Evolutionary conservation across 2,329 filamentous ascomycete species (phyloP).

Genomic region (Cladosporium cucumerinum): DNA sequence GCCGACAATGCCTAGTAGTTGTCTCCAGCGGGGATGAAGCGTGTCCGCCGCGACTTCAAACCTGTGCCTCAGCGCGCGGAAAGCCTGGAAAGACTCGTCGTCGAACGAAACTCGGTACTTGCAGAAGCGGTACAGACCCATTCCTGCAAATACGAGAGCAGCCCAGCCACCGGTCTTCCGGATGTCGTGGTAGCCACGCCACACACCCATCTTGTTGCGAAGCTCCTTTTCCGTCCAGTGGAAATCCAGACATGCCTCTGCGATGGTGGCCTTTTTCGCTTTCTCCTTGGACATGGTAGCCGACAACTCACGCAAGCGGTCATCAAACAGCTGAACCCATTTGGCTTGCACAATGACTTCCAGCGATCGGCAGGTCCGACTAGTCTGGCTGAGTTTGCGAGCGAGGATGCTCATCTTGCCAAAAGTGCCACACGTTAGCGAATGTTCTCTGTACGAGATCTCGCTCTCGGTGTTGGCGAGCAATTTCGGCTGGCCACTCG

Average conservation of each 20-base stretch:
- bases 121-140: conserved; percentile 59
- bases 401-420: conserved; percentile 44
- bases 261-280: conserved; percentile 51
- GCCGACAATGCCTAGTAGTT: conserved; percentile 48
- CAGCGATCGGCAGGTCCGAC: conserved; percentile 53
- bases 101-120: conserved; percentile 53
- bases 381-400: conserved; percentile 48
- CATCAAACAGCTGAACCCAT: conserved; percentile 56
- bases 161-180: conserved; percentile 56
- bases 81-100: conserved; percentile 48
- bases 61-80: conserved; percentile 45
- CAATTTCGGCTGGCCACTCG: conserved; percentile 28
- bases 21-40: conserved; percentile 44
- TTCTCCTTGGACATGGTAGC: conserved; percentile 35
- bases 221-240: conserved; percentile 57
- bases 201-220: conserved; percentile 52
- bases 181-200: conserved; percentile 59
- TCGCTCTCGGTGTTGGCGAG: conserved; percentile 25
- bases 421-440: conserved; percentile 33
- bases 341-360: conserved; percentile 58
- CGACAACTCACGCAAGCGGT: conserved; percentile 45
- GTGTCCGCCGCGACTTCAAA: conserved; percentile 39
- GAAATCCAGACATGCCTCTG: conserved; percentile 54
- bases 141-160: conserved; percentile 55
- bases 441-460: conserved; percentile 21